Evolutionary conservation across 2,329 filamentous ascomycete genomes (phyloP).

Genomic region (Teratosphaeria zuluensis): DNA sequence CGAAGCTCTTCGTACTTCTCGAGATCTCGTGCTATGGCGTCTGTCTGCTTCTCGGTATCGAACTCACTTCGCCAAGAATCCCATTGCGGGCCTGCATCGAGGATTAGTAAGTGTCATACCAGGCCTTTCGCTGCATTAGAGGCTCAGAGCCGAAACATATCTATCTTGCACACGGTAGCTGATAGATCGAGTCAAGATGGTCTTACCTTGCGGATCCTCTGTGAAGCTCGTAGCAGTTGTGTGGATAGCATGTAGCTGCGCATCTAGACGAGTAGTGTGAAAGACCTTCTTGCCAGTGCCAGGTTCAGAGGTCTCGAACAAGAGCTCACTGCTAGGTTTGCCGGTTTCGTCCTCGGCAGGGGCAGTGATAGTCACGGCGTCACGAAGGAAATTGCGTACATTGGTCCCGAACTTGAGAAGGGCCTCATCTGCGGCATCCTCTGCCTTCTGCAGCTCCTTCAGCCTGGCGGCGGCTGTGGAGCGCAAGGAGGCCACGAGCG

Average conservation of each 20-base stretch:
- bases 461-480: conserved; percentile 42
- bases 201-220: conserved; percentile 57
- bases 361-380: conserved; percentile 80
- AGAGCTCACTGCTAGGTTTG: conserved; percentile 46
- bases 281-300: conserved; percentile 81
- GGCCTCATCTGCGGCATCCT: conserved; percentile 93
- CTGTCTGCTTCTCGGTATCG: conserved; percentile 73
- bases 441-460: conserved; percentile 81
- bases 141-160: neutral
- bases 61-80: conserved; percentile 64
- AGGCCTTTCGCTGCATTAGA: neutral
- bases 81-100: conserved; percentile 51
- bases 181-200: neutral
- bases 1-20: conserved; percentile 80
- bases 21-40: conserved; percentile 69
- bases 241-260: conserved; percentile 91
- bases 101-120: neutral
- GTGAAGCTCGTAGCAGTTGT: conserved; percentile 72
- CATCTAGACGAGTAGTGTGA: conserved; percentile 87
- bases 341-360: conserved; percentile 43
- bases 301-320: conserved; percentile 91
- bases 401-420: conserved; percentile 85
- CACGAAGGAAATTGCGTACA: conserved; percentile 77
- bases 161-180: neutral
- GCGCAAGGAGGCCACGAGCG: conserved; percentile 63